These are phyloP conservation scores for Mrakia frigida DNA, from an alignment of 768 basidiomycete genomes.

Conservation along the genomic window DNA sequence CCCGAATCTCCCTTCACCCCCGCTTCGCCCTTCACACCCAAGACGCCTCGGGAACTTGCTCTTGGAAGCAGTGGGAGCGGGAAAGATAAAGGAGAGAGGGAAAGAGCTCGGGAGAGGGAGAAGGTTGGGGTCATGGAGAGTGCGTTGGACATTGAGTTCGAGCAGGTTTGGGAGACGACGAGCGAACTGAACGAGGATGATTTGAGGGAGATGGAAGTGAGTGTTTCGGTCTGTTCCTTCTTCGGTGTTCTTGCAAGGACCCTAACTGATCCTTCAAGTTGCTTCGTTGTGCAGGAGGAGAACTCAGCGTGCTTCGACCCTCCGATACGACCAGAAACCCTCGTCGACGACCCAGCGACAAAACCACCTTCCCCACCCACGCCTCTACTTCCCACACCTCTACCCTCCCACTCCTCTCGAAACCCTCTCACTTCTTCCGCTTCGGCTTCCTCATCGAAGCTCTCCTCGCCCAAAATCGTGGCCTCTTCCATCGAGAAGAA, in stretches of 20 bases:
- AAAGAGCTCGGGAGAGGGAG: neutral
- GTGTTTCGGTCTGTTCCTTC: neutral
- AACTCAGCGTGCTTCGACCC: constrained; percentile 7
- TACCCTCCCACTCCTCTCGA: neutral
- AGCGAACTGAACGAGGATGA: constrained; percentile 44
- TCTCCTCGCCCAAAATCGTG: too few species aligned
- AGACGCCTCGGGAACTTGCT: neutral
- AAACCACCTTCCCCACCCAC: neutral
- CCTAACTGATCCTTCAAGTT: neutral
- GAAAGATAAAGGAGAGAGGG: neutral
- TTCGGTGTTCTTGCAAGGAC: neutral
- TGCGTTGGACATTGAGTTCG: constrained; percentile 47
- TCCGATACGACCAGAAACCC: neutral
- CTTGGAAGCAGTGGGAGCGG: neutral
- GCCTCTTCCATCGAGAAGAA: too few species aligned
- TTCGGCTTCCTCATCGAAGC: too few species aligned
- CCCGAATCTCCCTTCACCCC: constrained; percentile 44
- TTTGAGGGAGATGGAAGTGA: constrained; percentile 30
- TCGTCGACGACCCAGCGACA: neutral
- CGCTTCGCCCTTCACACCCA: constrained; percentile 40
- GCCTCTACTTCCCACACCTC: neutral
- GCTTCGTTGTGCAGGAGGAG: constrained; percentile 2
- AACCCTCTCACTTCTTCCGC: neutral
- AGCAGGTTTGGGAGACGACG: constrained; percentile 44
- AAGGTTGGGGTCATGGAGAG: constrained; percentile 18